Percentiles rank a stretch among this genome's conserved stretches.
These are phyloP conservation scores for Knufia petricola DNA, from an alignment of 2,329 filamentous ascomycete species.

Conservation along the genomic window DNA sequence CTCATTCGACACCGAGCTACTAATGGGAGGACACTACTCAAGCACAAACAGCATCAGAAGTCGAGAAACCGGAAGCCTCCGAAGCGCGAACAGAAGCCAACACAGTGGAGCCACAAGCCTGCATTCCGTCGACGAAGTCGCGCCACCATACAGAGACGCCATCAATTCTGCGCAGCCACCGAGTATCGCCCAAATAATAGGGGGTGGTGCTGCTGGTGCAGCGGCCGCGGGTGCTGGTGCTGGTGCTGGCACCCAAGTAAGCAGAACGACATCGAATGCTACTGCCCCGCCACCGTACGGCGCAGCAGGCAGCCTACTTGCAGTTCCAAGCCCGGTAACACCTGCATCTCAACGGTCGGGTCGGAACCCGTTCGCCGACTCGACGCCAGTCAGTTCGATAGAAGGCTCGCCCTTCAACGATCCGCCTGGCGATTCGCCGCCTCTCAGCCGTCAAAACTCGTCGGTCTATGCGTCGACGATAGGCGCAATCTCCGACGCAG, in stretches of 20 bases:
- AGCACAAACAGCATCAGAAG: constrained; percentile 22
- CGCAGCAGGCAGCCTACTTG: constrained; percentile 8
- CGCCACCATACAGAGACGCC: constrained; percentile 22
- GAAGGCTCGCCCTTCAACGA: constrained; percentile 21
- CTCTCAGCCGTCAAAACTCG: constrained; percentile 17
- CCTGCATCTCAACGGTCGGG: constrained; percentile 9
- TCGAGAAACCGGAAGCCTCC: constrained; percentile 17
- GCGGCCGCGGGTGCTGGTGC: constrained; percentile 9
- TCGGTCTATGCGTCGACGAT: constrained; percentile 14
- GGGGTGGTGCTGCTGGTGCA: not conserved
- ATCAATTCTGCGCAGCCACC: constrained; percentile 10
- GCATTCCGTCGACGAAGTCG: constrained; percentile 21
- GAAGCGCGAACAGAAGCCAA: constrained; percentile 11
- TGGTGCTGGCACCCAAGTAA: constrained; percentile 13
- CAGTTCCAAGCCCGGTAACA: constrained; percentile 1
- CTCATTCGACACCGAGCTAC: constrained; percentile 22
- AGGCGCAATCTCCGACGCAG: constrained; percentile 14
- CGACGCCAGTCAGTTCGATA: constrained; percentile 17
- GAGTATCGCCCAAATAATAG: not conserved
- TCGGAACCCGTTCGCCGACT: constrained; percentile 20
- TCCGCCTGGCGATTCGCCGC: constrained; percentile 13
- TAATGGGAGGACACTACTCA: constrained; percentile 22
- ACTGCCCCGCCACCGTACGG: constrained; percentile 21
- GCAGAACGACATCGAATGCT: constrained; percentile 17
- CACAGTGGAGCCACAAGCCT: constrained; percentile 17